Conservation (phyloP, 2,329 filamentous ascomycete species). For the Colletotrichum simmondsii region DNA sequence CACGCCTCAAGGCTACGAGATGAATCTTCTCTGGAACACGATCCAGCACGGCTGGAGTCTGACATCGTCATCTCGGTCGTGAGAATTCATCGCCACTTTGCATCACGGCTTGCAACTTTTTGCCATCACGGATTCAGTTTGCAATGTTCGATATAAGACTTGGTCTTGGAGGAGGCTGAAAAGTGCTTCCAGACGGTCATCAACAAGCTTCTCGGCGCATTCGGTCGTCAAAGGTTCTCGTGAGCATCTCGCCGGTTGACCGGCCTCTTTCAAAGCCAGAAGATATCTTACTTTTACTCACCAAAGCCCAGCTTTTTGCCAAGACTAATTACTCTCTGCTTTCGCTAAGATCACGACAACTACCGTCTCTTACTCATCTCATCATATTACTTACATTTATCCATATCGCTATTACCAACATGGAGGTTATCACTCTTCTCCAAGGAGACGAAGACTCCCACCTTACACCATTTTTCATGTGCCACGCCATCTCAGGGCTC, state of each 20-base stretch:
- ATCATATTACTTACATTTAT: background rate
- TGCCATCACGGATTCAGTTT: background rate
- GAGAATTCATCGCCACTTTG: background rate
- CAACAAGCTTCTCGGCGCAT: background rate
- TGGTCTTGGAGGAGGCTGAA: background rate
- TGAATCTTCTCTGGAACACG: background rate
- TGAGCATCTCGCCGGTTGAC: background rate
- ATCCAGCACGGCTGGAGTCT: background rate
- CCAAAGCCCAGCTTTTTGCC: background rate
- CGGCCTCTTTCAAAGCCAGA: background rate
- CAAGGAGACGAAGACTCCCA: background rate
- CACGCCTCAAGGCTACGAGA: background rate
- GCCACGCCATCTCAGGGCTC: background rate
- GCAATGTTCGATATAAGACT: constrained; percentile 1
- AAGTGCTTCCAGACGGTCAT: background rate
- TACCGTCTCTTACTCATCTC: background rate
- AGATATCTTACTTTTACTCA: background rate
- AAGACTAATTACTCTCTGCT: background rate
- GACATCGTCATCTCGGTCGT: background rate
- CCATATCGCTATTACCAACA: background rate
- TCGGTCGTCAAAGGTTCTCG: background rate
- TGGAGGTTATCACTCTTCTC: background rate
- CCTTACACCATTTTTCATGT: background rate
- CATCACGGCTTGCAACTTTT: background rate
- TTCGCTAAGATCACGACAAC: background rate